phyloP scores from a whole-genome alignment of 495 filamentous ascomycete species.

The Penicillium soppii region DNA sequence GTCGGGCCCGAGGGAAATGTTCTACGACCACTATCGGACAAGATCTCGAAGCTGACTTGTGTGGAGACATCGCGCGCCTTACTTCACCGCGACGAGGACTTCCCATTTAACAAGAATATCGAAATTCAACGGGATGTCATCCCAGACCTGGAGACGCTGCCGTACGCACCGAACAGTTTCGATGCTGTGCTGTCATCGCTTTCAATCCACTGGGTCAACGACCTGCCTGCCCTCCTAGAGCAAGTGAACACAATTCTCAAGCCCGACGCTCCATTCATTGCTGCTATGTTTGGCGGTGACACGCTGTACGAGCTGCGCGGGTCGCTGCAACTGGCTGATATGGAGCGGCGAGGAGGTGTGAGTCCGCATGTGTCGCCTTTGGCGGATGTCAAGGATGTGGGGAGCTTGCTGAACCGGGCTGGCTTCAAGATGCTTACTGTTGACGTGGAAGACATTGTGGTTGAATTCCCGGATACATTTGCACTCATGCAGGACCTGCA shows the following conservation, averaged over 20 bases:
- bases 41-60: conserved; percentile 70
- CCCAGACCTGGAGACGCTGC: conserved; percentile 65
- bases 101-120: conserved; percentile 73
- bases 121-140: conserved; percentile 70
- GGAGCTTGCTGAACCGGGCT: conserved; percentile 78
- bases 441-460: conserved; percentile 94
- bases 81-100: conserved; percentile 76
- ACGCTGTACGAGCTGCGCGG: conserved; percentile 92
- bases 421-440: conserved; percentile 96
- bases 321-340: conserved; percentile 88
- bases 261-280: conserved; percentile 89
- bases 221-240: conserved; percentile 77
- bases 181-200: conserved; percentile 86
- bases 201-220: conserved; percentile 96
- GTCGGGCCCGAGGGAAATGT: conserved; percentile 43
- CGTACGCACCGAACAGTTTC: conserved; percentile 75
- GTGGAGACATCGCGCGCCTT: conserved; percentile 77
- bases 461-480: conserved; percentile 92
- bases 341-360: conserved; percentile 84
- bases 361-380: conserved; percentile 83
- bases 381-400: conserved; percentile 89
- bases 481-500: conserved; percentile 91
- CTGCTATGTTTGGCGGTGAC: conserved; percentile 95
- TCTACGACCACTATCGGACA: conserved; percentile 62
- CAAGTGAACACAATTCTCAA: conserved; percentile 83